These are phyloP conservation scores for Wallemia mellicola DNA, from an alignment of 1,284 basidiomycete genomes.

Conservation along the genomic window DNA sequence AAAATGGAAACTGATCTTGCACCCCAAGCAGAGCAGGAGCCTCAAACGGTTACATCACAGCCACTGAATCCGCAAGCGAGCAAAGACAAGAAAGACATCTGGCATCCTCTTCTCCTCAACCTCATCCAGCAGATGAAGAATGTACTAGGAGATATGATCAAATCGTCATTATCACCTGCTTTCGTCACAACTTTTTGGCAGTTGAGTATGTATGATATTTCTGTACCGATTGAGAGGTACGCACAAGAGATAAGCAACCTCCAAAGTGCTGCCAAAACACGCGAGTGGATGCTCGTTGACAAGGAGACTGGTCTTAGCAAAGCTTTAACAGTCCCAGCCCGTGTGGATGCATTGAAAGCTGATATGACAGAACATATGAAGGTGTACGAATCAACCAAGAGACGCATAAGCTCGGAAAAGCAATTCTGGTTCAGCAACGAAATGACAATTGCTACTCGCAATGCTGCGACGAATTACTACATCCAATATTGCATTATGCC, in stretches of 20 bases:
- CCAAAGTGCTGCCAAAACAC: constrained; percentile 12
- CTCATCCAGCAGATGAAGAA: neutral
- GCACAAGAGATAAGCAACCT: constrained; percentile 16
- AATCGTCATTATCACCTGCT: constrained; percentile 15
- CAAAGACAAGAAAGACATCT: constrained; percentile 25
- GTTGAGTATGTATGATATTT: constrained; percentile 56
- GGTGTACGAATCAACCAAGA: constrained; percentile 24
- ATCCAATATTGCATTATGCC: constrained; percentile 82
- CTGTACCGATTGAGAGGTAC: constrained; percentile 25
- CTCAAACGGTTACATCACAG: too few species aligned
- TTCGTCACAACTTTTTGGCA: constrained; percentile 93
- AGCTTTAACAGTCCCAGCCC: constrained; percentile 6
- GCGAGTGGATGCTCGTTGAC: constrained; percentile 10
- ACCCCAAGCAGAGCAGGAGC: too few species aligned
- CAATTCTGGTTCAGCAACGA: constrained; percentile 47
- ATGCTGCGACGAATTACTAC: constrained; percentile 28
- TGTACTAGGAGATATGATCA: neutral
- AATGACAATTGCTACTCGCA: too few species aligned
- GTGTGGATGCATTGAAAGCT: constrained; percentile 6
- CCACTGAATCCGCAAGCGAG: constrained; percentile 20
- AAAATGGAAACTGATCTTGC: neutral
- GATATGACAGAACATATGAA: constrained; percentile 13
- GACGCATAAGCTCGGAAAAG: constrained; percentile 50
- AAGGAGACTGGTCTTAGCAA: constrained; percentile 5
- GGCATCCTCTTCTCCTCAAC: neutral